Percentiles rank a stretch among this genome's conserved stretches.
Conservation (phyloP, 73 alveolate species). For the Paramecium tetraurelia region DNA sequence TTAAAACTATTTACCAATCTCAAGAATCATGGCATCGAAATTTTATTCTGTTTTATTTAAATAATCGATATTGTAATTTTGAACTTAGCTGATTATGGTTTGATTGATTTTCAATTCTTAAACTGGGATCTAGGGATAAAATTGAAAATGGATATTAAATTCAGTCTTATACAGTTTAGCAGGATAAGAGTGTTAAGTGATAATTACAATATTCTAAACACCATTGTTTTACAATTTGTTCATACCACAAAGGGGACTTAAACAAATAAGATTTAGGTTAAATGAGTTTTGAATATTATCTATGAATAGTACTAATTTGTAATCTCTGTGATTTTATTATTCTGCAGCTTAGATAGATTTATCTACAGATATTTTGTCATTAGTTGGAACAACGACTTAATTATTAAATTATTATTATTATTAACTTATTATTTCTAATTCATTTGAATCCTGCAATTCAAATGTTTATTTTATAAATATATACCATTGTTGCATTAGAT, state of each 20-base stretch:
- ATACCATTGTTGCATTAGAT: not conserved
- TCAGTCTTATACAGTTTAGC: not conserved
- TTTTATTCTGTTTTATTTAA: not conserved
- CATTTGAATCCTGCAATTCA: not conserved
- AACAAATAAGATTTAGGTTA: not conserved
- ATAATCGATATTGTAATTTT: not conserved
- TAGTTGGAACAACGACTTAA: not conserved
- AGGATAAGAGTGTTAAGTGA: slow-evolving; percentile 2
- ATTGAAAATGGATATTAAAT: not conserved
- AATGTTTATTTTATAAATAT: not conserved
- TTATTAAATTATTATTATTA: not conserved
- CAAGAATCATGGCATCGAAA: not conserved
- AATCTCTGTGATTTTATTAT: not conserved
- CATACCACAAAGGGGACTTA: not conserved
- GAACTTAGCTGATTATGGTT: not conserved
- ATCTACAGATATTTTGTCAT: not conserved
- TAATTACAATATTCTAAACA: not conserved
- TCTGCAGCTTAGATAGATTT: not conserved
- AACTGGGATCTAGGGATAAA: not conserved
- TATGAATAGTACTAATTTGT: not conserved
- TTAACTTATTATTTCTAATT: not conserved
- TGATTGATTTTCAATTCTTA: not conserved
- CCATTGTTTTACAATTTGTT: not conserved
- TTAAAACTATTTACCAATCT: not conserved
- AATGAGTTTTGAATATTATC: not conserved